phyloP scores from a whole-genome alignment of 192 early-diverging fungal species.

The Mortierella hygrophila region DNA sequence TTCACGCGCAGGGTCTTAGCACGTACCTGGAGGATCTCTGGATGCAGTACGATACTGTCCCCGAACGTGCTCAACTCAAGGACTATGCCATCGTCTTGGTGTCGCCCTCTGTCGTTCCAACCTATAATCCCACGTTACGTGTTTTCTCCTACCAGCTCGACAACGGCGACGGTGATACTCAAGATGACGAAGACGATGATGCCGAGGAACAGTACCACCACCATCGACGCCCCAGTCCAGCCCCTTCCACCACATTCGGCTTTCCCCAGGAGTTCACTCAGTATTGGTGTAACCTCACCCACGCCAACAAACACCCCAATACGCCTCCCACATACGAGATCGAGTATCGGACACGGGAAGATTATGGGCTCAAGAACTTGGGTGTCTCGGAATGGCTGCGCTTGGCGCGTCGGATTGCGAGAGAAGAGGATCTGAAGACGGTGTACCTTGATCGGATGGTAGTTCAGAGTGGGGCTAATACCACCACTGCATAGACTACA shows the following conservation, averaged over 20 bases:
- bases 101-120: constrained; percentile 70
- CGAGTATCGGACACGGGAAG: constrained; percentile 59
- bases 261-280: constrained; percentile 56
- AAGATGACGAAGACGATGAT: neutral
- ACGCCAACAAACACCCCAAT: constrained; percentile 42
- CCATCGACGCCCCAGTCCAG: neutral
- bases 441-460: constrained; percentile 34
- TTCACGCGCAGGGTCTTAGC: constrained; percentile 1
- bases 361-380: constrained; percentile 59
- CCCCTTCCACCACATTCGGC: constrained; percentile 34
- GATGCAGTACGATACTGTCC: constrained; percentile 45
- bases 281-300: constrained; percentile 56
- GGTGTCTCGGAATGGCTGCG: constrained; percentile 46
- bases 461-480: constrained; percentile 31
- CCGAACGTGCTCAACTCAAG: neutral
- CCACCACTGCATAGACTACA: too few relatives aligned
- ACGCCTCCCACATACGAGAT: constrained; percentile 35
- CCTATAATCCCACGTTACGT: constrained; percentile 64
- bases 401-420: constrained; percentile 44
- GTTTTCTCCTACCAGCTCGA: constrained; percentile 61
- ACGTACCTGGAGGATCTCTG: constrained; percentile 40
- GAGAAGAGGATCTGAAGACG: constrained; percentile 22
- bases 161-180: neutral
- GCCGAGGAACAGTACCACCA: neutral
- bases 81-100: constrained; percentile 57